Base-by-base conservation (phyloP, 352 stramenopile species). In the Globisporangium middletonii region DNA sequence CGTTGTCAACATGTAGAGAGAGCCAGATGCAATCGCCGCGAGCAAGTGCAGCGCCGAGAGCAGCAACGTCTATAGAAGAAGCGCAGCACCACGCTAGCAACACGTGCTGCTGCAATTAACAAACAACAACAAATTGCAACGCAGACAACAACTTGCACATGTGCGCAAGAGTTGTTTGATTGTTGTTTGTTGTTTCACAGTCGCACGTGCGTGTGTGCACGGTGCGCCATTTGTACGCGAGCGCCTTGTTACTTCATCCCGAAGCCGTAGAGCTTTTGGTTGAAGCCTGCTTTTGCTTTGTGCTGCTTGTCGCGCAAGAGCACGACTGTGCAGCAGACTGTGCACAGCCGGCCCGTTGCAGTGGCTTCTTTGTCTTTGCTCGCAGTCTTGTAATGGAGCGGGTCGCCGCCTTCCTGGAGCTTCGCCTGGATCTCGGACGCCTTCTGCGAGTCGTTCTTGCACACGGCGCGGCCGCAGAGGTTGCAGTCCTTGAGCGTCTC, bases 371-470 rank as follows among this genome's bases (percentile, higher is more conserved):
- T 86, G 19, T 68, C 48, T 45, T 58, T 51, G 4, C 51, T 62
- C 26, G 55, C 41, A 9, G 48, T 48, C 27, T 60, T 55, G 53
- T 65, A 65, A 33, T 44, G 57, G 49, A 64, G 50, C 13, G 35
- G n/a, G 50, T 72, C 57, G 26, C 51, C 70, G 47, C 64, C 72
- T 44, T 82, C 71, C 9, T 59, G 65, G 16, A 72, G 72, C 30
- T 68, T 65, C 42, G 75, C 72, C 41, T 84, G 83, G 54, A 91
- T 74, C 51, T 94, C 84, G 16, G 72, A 71, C 41, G 79, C 73
- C 58, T 88, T 89, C 60, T 89, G 73, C 27, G 82, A 94, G 72
- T 81, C 89, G 61, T 84, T 91, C 66, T 90, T 90, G 70, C 84
- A 94, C 28, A 89, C 75, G 0, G 77, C 68, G 48, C 84, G 84